Conservation (phyloP, 2,329 filamentous ascomycete genomes). For the Botrytis pseudocinerea region DNA sequence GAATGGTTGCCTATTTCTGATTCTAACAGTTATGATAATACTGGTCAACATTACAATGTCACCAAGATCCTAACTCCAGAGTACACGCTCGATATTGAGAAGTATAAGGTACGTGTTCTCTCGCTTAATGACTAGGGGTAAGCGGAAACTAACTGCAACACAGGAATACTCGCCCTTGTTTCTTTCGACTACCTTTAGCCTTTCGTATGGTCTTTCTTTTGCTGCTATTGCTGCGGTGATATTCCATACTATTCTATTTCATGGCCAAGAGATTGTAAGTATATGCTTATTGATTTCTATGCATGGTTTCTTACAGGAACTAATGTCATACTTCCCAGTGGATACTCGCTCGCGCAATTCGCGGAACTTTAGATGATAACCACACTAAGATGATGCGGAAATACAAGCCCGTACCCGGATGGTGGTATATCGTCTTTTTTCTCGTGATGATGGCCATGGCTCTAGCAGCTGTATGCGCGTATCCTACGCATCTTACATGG, state of each 20-base stretch:
- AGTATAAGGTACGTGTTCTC: conserved; percentile 66
- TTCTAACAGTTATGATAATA: conserved; percentile 65
- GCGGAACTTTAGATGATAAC: conserved; percentile 37
- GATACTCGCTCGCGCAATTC: conserved; percentile 69
- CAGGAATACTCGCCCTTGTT: conserved; percentile 70
- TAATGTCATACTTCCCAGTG: neutral
- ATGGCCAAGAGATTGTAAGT: conserved; percentile 61
- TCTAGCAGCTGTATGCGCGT: conserved; percentile 27
- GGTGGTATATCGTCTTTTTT: conserved; percentile 56
- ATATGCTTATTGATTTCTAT: neutral
- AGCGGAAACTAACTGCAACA: conserved; percentile 50
- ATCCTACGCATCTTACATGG: conserved; percentile 26
- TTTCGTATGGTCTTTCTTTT: conserved; percentile 71
- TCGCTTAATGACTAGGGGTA: conserved; percentile 53
- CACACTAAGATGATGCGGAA: conserved; percentile 57
- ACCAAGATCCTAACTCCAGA: conserved; percentile 66
- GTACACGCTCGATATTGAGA: conserved; percentile 61
- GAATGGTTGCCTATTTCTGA: conserved; percentile 63
- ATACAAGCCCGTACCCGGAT: conserved; percentile 56
- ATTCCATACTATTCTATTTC: conserved; percentile 66
- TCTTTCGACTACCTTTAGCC: conserved; percentile 69
- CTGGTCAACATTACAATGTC: conserved; percentile 59
- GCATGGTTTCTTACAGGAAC: too few species aligned
- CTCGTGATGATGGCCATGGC: conserved; percentile 49
- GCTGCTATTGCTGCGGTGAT: conserved; percentile 69